Conservation (phyloP, 805 yeast genomes). For the Zygosaccharomyces pseudorouxii region DNA sequence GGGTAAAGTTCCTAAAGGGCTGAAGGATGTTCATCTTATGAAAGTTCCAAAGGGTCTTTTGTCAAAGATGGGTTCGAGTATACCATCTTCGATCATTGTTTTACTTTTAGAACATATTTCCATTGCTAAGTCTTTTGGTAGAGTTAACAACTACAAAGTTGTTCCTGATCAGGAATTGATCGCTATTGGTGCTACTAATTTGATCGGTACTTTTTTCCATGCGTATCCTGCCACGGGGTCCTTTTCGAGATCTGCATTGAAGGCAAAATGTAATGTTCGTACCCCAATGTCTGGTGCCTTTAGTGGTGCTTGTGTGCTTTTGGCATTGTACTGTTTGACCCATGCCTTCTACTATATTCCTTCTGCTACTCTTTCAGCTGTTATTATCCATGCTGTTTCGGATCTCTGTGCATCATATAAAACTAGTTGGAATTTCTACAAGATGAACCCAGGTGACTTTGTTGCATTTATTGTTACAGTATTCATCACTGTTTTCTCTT, state of each 20-base stretch:
- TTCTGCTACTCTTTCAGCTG: conserved; percentile 79
- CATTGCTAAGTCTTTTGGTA: conserved; percentile 87
- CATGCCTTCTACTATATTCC: conserved; percentile 85
- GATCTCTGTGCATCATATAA: conserved; percentile 72
- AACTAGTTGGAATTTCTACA: conserved; percentile 66
- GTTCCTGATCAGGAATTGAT: conserved; percentile 90
- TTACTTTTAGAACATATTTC: conserved; percentile 88
- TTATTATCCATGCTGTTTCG: conserved; percentile 89
- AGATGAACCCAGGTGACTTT: conserved; percentile 67
- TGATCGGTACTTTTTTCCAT: conserved; percentile 85
- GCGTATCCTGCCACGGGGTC: conserved; percentile 97
- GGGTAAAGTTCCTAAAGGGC: conserved; percentile 80
- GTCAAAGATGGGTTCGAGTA: conserved; percentile 59
- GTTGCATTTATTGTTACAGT: conserved; percentile 70
- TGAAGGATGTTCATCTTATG: conserved; percentile 71
- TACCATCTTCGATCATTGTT: conserved; percentile 82
- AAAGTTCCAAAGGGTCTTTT: conserved; percentile 56
- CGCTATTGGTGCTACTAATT: conserved; percentile 88
- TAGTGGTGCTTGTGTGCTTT: conserved; percentile 82
- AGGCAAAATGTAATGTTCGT: conserved; percentile 91
- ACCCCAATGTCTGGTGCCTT: conserved; percentile 91
- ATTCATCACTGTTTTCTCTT: conserved; percentile 66
- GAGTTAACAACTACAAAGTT: conserved; percentile 85
- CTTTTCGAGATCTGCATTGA: conserved; percentile 88
- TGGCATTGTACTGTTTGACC: conserved; percentile 82